These are phyloP conservation scores for Colletotrichum sp. DNA, from an alignment of 2,329 filamentous ascomycete genomes.

Conservation along the genomic window DNA sequence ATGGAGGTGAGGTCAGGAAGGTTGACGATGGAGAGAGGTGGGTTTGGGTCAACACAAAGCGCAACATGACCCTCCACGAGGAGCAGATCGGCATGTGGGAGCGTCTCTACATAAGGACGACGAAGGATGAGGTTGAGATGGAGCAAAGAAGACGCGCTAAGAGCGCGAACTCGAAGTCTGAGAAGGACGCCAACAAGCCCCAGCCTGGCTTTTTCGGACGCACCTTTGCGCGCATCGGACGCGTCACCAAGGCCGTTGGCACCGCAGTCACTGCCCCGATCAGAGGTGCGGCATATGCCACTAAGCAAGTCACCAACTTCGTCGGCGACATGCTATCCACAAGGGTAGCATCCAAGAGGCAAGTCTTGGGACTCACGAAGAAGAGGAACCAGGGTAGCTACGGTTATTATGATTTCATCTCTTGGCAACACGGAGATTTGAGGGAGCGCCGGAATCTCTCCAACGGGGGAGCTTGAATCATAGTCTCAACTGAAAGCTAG, in stretches of 20 bases:
- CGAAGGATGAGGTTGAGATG: conserved; percentile 4
- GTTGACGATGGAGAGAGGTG: background rate
- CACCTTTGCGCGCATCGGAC: background rate
- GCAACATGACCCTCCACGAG: background rate
- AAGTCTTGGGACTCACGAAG: background rate
- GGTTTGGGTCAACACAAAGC: background rate
- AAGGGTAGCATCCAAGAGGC: background rate
- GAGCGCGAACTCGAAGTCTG: background rate
- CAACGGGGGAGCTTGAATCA: background rate
- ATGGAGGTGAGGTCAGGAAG: conserved; percentile 1
- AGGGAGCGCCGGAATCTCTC: background rate
- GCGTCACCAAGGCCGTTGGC: background rate
- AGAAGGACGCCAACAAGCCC: background rate
- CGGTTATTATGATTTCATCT: background rate
- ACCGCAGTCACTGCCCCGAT: background rate
- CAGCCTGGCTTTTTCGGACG: background rate
- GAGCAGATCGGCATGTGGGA: conserved; percentile 28
- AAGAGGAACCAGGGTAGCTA: background rate
- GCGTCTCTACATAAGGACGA: conserved; percentile 21
- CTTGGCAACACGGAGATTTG: background rate
- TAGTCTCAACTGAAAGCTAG: background rate
- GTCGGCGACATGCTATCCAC: background rate
- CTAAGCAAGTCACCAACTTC: background rate
- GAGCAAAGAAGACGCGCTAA: background rate
- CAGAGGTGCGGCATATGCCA: background rate